phyloP scores from a whole-genome alignment of 1,284 basidiomycete species.

The Ceratobasidium sp. region DNA sequence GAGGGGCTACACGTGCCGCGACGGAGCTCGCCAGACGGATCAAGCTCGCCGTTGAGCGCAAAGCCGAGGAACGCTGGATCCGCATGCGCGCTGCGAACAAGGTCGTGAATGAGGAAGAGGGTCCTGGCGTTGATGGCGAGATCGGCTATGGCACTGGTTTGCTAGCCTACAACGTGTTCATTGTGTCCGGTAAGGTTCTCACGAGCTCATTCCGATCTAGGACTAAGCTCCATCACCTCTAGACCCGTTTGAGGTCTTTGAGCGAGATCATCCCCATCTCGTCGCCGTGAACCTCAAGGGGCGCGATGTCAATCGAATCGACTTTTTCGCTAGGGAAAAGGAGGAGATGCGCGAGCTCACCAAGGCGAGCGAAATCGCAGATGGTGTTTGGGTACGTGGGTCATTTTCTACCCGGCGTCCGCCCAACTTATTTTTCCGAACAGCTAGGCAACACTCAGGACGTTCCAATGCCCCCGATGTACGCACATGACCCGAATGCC shows the following conservation, averaged over 20 bases:
- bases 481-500: conserved; percentile 38
- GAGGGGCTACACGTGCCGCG: conserved; percentile 61
- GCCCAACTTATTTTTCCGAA: background rate
- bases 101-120: conserved; percentile 39
- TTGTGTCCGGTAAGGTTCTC: conserved; percentile 68
- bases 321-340: conserved; percentile 78
- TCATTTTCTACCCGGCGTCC: background rate
- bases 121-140: conserved; percentile 47
- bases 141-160: conserved; percentile 37
- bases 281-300: conserved; percentile 60
- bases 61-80: conserved; percentile 58
- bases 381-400: conserved; percentile 59
- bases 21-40: conserved; percentile 64
- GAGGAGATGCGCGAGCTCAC: conserved; percentile 91
- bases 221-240: conserved; percentile 27
- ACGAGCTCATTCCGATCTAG: background rate
- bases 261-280: conserved; percentile 57
- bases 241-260: conserved; percentile 62
- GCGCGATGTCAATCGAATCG: conserved; percentile 55
- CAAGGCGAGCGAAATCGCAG: conserved; percentile 77
- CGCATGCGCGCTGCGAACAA: conserved; percentile 44
- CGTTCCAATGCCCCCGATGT: conserved; percentile 61
- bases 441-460: conserved; percentile 78
- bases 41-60: conserved; percentile 63
- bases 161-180: conserved; percentile 78